Conservation (phyloP, 768 basidiomycete species). For the Fistulinella prunicolor region DNA sequence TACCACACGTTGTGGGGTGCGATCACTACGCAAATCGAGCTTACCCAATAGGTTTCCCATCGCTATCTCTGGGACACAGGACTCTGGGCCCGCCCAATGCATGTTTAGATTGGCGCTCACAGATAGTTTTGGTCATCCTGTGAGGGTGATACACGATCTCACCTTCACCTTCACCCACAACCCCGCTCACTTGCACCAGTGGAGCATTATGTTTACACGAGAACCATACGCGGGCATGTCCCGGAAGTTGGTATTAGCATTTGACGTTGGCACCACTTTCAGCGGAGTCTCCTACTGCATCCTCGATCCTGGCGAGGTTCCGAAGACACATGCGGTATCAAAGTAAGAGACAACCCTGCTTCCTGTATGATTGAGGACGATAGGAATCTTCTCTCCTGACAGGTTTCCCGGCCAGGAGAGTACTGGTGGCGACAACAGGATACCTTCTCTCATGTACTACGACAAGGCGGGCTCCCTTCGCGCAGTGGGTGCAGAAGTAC, state of each 20-base stretch:
- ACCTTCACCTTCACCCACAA: too few relatives aligned
- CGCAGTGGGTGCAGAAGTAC: slow-evolving; percentile 45
- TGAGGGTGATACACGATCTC: too few relatives aligned
- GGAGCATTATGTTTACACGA: slow-evolving; percentile 30
- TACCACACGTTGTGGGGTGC: too few relatives aligned
- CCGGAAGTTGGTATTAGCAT: slow-evolving; percentile 42
- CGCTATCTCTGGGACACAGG: too few relatives aligned
- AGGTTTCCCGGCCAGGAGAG: slow-evolving; percentile 49
- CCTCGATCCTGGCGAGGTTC: slow-evolving; percentile 35
- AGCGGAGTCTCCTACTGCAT: slow-evolving; percentile 39
- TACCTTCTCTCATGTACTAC: slow-evolving; percentile 49
- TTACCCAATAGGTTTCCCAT: too few relatives aligned
- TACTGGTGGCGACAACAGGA: slow-evolving; percentile 44
- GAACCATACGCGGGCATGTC: slow-evolving; percentile 35
- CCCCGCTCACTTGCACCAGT: too few relatives aligned
- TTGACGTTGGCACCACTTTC: slow-evolving; percentile 45
- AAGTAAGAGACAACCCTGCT: slow-evolving; percentile 16
- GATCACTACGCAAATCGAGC: too few relatives aligned
- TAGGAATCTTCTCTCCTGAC: too few relatives aligned
- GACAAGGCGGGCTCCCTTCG: slow-evolving; percentile 37
- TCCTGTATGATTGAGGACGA: neutral
- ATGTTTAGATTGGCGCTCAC: too few relatives aligned
- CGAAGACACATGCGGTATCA: slow-evolving; percentile 26
- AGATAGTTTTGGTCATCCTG: too few relatives aligned
- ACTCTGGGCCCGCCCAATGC: too few relatives aligned